Conservation (phyloP, 129 eudicot species). For the Pittosporum tobira region DNA sequence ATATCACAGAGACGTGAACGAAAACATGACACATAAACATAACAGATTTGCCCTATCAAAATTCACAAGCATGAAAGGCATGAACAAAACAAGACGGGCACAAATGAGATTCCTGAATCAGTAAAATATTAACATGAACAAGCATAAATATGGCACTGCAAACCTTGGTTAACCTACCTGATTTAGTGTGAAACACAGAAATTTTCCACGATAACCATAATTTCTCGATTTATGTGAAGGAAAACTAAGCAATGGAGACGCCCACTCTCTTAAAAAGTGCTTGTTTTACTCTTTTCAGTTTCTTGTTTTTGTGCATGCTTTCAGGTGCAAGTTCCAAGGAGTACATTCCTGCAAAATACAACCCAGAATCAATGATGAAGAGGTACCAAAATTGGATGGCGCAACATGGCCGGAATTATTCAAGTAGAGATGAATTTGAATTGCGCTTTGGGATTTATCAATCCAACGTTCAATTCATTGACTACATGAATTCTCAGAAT, state of each 20-base stretch:
- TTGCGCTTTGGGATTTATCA: slow-evolving; percentile 14
- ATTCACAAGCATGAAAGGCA: no score
- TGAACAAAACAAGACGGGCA: no score
- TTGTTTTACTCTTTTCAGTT: not conserved
- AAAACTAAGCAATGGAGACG: not conserved
- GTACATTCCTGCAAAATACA: slow-evolving; percentile 2
- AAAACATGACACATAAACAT: no score
- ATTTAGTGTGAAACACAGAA: not conserved
- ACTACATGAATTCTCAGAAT: slow-evolving; percentile 9
- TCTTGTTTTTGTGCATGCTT: slow-evolving; percentile 3
- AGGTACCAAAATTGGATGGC: slow-evolving; percentile 37
- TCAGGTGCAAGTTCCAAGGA: slow-evolving; percentile 12
- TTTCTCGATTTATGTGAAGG: not conserved
- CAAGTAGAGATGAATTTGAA: slow-evolving; percentile 2
- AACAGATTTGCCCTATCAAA: no score
- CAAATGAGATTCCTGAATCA: not conserved
- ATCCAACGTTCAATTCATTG: slow-evolving; percentile 16
- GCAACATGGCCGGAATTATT: not conserved
- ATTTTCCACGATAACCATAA: slow-evolving; percentile 3
- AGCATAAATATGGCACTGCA: no score
- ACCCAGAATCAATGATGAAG: slow-evolving; percentile 12
- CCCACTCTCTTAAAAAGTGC: not conserved
- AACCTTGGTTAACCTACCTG: not conserved
- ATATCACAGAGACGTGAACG: no score
- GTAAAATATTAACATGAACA: no score